Conservation (phyloP, 192 early-diverging fungal species). For the Glomus cerebriforme region DNA sequence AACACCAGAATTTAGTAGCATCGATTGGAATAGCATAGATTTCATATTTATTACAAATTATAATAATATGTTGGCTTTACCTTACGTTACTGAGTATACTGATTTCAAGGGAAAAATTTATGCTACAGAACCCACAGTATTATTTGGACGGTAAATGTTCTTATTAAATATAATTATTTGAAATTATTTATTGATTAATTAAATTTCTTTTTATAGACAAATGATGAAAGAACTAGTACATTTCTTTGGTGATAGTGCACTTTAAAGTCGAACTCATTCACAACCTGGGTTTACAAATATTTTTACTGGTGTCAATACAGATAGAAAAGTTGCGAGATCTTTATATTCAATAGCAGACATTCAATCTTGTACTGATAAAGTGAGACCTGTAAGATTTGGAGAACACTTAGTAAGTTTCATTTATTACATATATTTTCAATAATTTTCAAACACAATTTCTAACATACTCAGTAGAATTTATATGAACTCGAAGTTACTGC, state of each 20-base stretch:
- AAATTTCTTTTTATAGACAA: slow-evolving; percentile 38
- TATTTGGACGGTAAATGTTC: slow-evolving; percentile 63
- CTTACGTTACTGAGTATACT: slow-evolving; percentile 82
- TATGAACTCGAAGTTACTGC: slow-evolving; percentile 52
- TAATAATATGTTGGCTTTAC: slow-evolving; percentile 74
- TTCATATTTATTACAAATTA: slow-evolving; percentile 75
- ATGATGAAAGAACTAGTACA: slow-evolving; percentile 65
- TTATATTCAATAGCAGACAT: slow-evolving; percentile 47
- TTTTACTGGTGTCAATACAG: not conserved
- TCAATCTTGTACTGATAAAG: slow-evolving; percentile 58
- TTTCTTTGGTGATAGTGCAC: slow-evolving; percentile 47
- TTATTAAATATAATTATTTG: not conserved
- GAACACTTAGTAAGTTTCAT: slow-evolving; percentile 50
- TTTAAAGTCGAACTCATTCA: not conserved
- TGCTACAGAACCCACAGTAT: slow-evolving; percentile 80
- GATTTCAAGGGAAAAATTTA: slow-evolving; percentile 75
- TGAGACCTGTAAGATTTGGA: slow-evolving; percentile 58
- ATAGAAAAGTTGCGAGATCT: slow-evolving; percentile 28
- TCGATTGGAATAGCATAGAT: slow-evolving; percentile 72
- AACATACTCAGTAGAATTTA: slow-evolving; percentile 35
- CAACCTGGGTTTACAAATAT: not conserved
- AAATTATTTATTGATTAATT: not conserved
- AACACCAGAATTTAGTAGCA: slow-evolving; percentile 51
- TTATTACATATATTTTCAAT: not conserved
- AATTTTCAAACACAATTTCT: slow-evolving; percentile 20